Base-by-base conservation (phyloP, 164 flowering plant species). In the Euptelea pleiosperma region DNA sequence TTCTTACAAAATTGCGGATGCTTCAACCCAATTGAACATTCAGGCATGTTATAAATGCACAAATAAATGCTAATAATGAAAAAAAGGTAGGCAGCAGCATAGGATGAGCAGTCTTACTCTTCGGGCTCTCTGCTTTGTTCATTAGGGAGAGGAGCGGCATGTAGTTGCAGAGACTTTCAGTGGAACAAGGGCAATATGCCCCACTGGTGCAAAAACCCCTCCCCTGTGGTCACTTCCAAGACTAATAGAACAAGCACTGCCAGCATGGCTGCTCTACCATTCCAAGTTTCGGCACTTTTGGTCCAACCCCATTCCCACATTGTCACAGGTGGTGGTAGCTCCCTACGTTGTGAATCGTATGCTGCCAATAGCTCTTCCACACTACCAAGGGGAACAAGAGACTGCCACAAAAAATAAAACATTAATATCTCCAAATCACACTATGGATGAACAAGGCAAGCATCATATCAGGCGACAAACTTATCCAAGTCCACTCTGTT, bases 241-340 rank as follows among this genome's bases (percentile, higher is more conserved):
- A 90, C 88, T 64, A 93, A 66, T 10, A 92, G 71, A 37, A 77
- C 84, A 25, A 93, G 71, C 52, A 93, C 90, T 1, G 98, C 94
- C 43, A 93, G 68, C 98, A 93, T 93, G 21, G 98, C 97, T 15
- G 91, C 96, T 75, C 98, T 81, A 48, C 97, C 98, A 55, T 93
- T 93, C 98, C 98, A 93, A 8, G 98, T 93, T 70, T 93, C 98
- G 0, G 98, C 98, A 60, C 98, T 93, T 69, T 79, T 90, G 18
- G 98, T 93, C 92, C 94, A 93, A 36, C 98, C 97, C 96, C 98
- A 93, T 73, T 93, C 89, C 97, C 97, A 93, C 16, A 93, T 72
- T 19, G 81, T 83, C 42, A 93, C 98, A 0, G 91, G 97, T 3
- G 96, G 77, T 15, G 98, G 96, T 30, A 93, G 79, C 75, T 81